Base-by-base conservation (phyloP, 495 filamentous ascomycete species). In the Cudoniella acicularis region DNA sequence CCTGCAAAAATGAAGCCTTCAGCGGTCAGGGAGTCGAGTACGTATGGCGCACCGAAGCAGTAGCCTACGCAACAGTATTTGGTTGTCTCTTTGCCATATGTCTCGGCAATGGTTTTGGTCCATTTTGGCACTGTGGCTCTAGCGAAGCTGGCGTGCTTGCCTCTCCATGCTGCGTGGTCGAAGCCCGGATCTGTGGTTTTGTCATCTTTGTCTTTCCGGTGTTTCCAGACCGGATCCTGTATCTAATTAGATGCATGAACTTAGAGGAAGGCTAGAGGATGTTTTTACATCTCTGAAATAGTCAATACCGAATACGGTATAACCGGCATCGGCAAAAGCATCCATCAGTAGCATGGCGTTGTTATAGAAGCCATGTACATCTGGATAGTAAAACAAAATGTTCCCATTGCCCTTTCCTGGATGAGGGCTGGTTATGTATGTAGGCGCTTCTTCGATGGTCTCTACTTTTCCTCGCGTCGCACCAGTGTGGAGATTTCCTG, bases 41-140 rank as follows among this genome's bases (percentile, higher is more conserved):
- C 72, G 54, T 70, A 76, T 22, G 73, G 73, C 1, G 75, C 75
- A 23, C 75, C 75, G 50, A 73, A 77, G 55, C 73, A 75, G 60
- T 73, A 76, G 11, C 73, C 75, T 11, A 73, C 72, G 52, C 69
- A 72, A 36, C 62, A 68, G 58, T 67, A 75, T 49, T 70, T 71
- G 4, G 70, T 69, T 11, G 10, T 46, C 6, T 49, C 40, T 6
- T 59, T 66, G 4, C 73, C 70, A 50, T 73, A 76, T 56, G 66
- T 54, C n/a, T 17, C 54, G 16, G 56, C 49, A 1, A 73, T 68
- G 10, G 67, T 69, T 18, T 63, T 53, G 4, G 64, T 58, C 75
- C 75, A 77, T 45, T 63, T 62, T 13, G 71, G 70, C 0, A 72
- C 70, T 1, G 62, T 65, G 13, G 64, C 68, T 11, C 59, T 45